Evolutionary conservation across 108 stramenopile genomes (phyloP).

Genomic region (Pseudonitzschia multistriata): DNA sequence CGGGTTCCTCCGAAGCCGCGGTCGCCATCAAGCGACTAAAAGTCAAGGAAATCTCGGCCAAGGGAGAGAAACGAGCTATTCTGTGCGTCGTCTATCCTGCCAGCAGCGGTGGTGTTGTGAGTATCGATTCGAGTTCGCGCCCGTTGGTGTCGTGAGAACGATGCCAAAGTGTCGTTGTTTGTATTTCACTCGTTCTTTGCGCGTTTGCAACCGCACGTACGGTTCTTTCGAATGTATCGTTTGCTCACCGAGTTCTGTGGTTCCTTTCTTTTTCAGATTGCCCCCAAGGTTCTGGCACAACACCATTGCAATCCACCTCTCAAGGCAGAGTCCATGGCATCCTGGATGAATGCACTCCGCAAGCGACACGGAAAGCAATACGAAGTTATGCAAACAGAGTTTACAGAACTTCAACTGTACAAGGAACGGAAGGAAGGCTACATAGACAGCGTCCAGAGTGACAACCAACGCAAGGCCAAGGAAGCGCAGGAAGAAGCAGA

Average conservation of each 20-base stretch:
- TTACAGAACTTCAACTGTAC: constrained; percentile 43
- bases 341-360: constrained; percentile 66
- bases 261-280: not conserved
- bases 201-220: not conserved
- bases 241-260: not conserved
- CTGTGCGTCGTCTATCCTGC: constrained; percentile 62
- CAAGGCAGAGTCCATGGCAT: constrained; percentile 41
- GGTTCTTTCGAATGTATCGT: not conserved
- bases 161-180: not conserved
- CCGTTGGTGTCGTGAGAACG: not conserved
- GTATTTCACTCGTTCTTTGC: not conserved
- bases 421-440: constrained; percentile 72
- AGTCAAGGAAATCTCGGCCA: constrained; percentile 36
- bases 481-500: constrained; percentile 43
- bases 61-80: constrained; percentile 48
- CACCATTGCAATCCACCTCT: constrained; percentile 85
- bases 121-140: not conserved
- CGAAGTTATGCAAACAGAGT: constrained; percentile 51
- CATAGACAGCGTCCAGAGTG: constrained; percentile 45
- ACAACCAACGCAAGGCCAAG: constrained; percentile 41
- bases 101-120: constrained; percentile 5
- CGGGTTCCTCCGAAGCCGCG: constrained; percentile 47
- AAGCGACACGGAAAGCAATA: constrained; percentile 71
- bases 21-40: constrained; percentile 65
- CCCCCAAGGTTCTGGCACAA: constrained; percentile 52